These are phyloP conservation scores for barley (Hordeum vulgare) DNA, from an alignment of 176 grass and related monocot genomes.

Conservation along the genomic window MorexV3_pseudomolecules_assembly NC_058522.1:476021845-476022344, in stretches of 20 bases:
- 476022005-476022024: slow-evolving; percentile 2
- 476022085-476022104: background rate
- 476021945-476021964: background rate
- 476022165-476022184: background rate
- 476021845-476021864: too few species aligned
- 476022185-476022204: background rate
- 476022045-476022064: slow-evolving; percentile 31
- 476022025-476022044: background rate
- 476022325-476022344: too few species aligned
- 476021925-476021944: too few species aligned
- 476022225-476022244: too few species aligned
- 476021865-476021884: too few species aligned
- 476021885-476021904: too few species aligned
- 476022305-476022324: too few species aligned
- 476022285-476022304: too few species aligned
- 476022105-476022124: background rate
- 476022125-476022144: slow-evolving; percentile 2
- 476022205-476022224: too few species aligned
- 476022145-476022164: background rate
- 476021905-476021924: too few species aligned
- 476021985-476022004: background rate
- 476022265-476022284: too few species aligned
- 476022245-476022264: background rate
- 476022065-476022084: slow-evolving; percentile 22
- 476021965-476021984: background rate